Base-by-base conservation (phyloP, 1,284 basidiomycete species). In the Fomitopsis betulina region DNA sequence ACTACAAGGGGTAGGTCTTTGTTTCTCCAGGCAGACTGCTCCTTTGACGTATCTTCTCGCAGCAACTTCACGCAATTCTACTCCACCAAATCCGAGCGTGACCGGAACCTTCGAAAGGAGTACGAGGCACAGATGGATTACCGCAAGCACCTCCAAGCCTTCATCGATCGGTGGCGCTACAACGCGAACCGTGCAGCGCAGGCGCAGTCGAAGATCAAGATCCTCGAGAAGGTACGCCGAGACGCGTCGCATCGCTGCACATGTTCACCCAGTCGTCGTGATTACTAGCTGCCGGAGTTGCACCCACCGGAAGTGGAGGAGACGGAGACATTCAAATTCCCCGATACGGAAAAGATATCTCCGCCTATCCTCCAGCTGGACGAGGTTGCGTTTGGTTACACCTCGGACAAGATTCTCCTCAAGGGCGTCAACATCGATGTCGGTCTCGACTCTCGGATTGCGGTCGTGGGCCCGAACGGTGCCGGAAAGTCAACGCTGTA, bases 21-120 rank as follows among this genome's bases (percentile, higher is more conserved):
- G 42, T 10, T 56, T 54, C 35, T 52, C 27, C 7, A 43, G 12
- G 58, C 7, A 13, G 25, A 19, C 3, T 2, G 3, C 13, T 35
- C 4, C 17, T 58, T 40, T 56, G 32, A 35, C 40, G 47, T 39
- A 56, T 56, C 56, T 53, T 39, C n/a, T 23, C 37, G 19, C 30
- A 96, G 96, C 65, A 98, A 99, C 78, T 99, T 99, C 75, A 89
- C 92, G 1, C 94, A 98, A 70, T 99, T 99, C 82, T 98, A 99
- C 73, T 96, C 96, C 3, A 99, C 97, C 25, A 96, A 98, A 74
- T 93, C 91, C 10, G 97, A 99, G 71, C 89, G 97, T 32, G 89
- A 94, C 61, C 87, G 88, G 62, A 96, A 96, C 69, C 80, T 97
- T 72, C 86, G 85, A 63, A 94, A 94, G 74, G 95, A 98, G 73